Percentiles rank a stretch among this genome's conserved stretches.
phyloP scores from a whole-genome alignment of 2,329 filamentous ascomycete genomes.

The Cryphonectria japonica region DNA sequence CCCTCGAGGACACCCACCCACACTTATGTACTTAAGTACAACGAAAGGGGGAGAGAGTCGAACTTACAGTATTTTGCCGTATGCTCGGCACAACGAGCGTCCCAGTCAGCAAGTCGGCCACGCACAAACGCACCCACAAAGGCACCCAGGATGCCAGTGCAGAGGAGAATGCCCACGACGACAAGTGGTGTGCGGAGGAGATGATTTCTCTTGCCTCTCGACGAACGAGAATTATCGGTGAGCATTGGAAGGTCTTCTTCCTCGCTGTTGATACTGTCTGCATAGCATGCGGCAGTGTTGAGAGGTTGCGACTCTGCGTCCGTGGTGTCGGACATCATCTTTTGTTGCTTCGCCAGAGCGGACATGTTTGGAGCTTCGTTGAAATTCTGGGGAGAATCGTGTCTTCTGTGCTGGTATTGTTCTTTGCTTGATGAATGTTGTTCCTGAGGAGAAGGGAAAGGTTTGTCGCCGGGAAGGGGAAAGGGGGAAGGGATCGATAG shows the following conservation, averaged over 20 bases:
- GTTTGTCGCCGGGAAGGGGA: too few species aligned
- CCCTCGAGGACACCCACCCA: neutral
- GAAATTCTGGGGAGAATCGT: neutral
- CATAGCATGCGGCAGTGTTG: neutral
- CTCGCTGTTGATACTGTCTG: slow-evolving; percentile 11
- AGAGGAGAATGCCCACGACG: neutral
- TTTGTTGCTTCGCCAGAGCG: neutral
- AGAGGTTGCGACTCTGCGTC: slow-evolving; percentile 18
- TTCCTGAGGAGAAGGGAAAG: neutral
- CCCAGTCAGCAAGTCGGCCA: slow-evolving; percentile 24
- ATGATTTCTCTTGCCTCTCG: neutral
- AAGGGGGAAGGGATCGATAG: too few species aligned
- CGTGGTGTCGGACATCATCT: neutral
- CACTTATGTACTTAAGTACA: too few species aligned
- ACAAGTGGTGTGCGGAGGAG: neutral
- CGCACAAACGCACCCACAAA: slow-evolving; percentile 3
- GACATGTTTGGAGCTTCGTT: neutral
- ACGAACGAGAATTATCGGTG: neutral
- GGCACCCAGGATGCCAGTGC: neutral
- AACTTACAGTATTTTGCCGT: slow-evolving; percentile 45
- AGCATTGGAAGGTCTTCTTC: neutral
- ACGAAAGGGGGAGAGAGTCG: too few species aligned
- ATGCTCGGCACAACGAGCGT: slow-evolving; percentile 36
- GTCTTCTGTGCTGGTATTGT: too few species aligned
- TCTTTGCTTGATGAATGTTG: neutral